Evolutionary conservation across 345 rosid genomes (phyloP).

Genomic region (Pugionium dolabratum): DNA sequence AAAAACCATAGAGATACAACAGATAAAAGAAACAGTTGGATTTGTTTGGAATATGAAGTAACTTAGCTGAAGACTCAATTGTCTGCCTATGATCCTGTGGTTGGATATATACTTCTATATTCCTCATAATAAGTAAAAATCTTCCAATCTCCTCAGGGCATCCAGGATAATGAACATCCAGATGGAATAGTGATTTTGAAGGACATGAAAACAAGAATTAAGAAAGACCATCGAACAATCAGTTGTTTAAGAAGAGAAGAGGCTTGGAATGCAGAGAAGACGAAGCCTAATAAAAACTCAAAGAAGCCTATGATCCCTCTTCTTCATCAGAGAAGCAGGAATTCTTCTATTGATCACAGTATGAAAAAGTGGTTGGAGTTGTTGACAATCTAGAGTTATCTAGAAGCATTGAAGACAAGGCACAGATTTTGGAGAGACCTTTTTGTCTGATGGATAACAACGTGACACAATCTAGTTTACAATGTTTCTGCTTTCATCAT

Average conservation of each 20-base stretch:
- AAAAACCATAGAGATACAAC: slow-evolving; percentile 53
- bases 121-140: not conserved
- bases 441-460: slow-evolving; percentile 51
- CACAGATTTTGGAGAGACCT: slow-evolving; percentile 66
- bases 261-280: slow-evolving; percentile 42
- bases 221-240: slow-evolving; percentile 57
- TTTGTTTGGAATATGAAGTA: slow-evolving; percentile 59
- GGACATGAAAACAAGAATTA: slow-evolving; percentile 61
- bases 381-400: slow-evolving; percentile 71
- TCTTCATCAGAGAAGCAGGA: slow-evolving; percentile 38
- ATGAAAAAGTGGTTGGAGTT: slow-evolving; percentile 70
- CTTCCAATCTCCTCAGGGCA: slow-evolving; percentile 43
- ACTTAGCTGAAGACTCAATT: slow-evolving; percentile 58
- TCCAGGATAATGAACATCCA: slow-evolving; percentile 37
- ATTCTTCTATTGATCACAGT: slow-evolving; percentile 46
- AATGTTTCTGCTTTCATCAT: slow-evolving; percentile 14
- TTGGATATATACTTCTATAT: slow-evolving; percentile 4
- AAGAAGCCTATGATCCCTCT: slow-evolving; percentile 35
- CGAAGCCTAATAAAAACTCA: slow-evolving; percentile 22
- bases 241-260: slow-evolving; percentile 54
- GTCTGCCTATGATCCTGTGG: slow-evolving; percentile 61
- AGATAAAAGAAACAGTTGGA: slow-evolving; percentile 64
- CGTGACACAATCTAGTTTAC: slow-evolving; percentile 30
- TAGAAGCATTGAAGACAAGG: slow-evolving; percentile 46
- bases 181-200: slow-evolving; percentile 62